A percentile compares a stretch with the other conserved stretches of the same genome.
These are phyloP conservation scores for Nakazawaea ambrosiae DNA, from an alignment of 805 yeast genomes.

Conservation along the genomic window DNA sequence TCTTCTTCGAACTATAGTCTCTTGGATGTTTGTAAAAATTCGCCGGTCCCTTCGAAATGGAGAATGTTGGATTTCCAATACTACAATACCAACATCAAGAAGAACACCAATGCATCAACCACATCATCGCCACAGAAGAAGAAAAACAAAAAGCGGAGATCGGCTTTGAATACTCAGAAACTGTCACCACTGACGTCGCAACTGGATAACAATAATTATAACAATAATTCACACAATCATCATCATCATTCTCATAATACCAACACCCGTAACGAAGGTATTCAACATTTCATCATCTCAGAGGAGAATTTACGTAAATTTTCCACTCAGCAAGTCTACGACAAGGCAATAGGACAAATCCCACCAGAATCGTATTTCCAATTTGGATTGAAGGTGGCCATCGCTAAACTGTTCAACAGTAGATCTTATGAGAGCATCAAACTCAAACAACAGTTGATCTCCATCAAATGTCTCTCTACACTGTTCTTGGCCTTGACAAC, in stretches of 20 bases:
- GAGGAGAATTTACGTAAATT: slow-evolving; percentile 50
- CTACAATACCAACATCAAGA: slow-evolving; percentile 25
- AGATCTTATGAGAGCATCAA: slow-evolving; percentile 44
- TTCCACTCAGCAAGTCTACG: slow-evolving; percentile 55
- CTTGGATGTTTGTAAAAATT: slow-evolving; percentile 22
- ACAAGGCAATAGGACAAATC: slow-evolving; percentile 45
- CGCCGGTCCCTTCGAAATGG: slow-evolving; percentile 48
- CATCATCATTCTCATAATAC: too few species aligned
- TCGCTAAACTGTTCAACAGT: slow-evolving; percentile 67
- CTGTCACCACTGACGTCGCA: slow-evolving; percentile 8
- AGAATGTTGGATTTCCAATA: slow-evolving; percentile 46
- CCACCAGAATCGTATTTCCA: slow-evolving; percentile 62
- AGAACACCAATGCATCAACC: not conserved
- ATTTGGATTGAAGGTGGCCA: slow-evolving; percentile 52
- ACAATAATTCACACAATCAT: too few species aligned
- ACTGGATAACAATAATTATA: slow-evolving; percentile 1
- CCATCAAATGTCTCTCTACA: slow-evolving; percentile 59
- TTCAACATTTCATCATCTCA: slow-evolving; percentile 43
- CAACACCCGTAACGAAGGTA: slow-evolving; percentile 29
- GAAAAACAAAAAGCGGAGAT: slow-evolving; percentile 16
- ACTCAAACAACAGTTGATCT: slow-evolving; percentile 52
- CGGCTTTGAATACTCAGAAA: slow-evolving; percentile 12
- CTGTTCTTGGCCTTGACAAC: slow-evolving; percentile 56
- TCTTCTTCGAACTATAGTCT: slow-evolving; percentile 15
- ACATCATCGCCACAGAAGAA: slow-evolving; percentile 11